Evolutionary conservation across 257 asterid species (phyloP).

Genomic region (Cruciata laevipes): DNA sequence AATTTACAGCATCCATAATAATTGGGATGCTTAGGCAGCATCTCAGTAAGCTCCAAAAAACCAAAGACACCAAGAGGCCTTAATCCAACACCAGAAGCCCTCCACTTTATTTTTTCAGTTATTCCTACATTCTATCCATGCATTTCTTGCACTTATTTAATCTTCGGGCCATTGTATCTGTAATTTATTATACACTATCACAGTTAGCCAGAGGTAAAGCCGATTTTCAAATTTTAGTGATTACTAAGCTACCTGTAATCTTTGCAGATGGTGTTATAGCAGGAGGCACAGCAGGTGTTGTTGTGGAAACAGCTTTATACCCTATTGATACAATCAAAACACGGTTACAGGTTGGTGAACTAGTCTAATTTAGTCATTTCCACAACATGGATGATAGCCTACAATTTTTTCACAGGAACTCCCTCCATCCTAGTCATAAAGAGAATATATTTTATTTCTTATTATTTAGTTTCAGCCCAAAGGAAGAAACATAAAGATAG

Average conservation of each 20-base stretch:
- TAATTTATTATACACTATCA: background rate
- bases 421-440: too few relatives aligned
- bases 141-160: background rate
- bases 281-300: conserved; percentile 93
- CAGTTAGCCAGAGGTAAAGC: background rate
- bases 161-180: background rate
- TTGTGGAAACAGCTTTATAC: conserved; percentile 86
- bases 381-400: background rate
- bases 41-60: background rate
- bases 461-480: background rate
- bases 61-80: too few relatives aligned
- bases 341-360: conserved; percentile 71
- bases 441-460: background rate
- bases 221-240: background rate
- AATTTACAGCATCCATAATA: too few relatives aligned
- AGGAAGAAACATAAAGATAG: background rate
- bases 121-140: background rate
- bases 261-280: conserved; percentile 91
- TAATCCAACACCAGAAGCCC: too few relatives aligned
- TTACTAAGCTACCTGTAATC: conserved; percentile 12
- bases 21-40: too few relatives aligned
- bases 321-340: conserved; percentile 97
- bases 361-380: background rate
- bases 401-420: background rate
- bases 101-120: background rate